These are phyloP conservation scores for Plasmodium vinckei DNA, from an alignment of 169 alveolate genomes.

Conservation along the genomic window DNA sequence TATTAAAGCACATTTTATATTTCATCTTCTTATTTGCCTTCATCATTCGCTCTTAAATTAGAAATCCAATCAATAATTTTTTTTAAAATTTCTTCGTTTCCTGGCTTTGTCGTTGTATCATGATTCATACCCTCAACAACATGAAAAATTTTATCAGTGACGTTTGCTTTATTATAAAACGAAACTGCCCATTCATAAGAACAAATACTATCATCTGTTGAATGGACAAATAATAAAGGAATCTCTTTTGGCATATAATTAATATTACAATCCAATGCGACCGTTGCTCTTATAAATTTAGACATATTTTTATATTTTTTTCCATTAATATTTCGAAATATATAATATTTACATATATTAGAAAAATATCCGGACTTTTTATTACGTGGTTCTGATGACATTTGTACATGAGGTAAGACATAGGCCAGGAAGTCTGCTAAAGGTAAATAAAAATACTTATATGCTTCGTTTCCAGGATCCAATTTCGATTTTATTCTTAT, in stretches of 20 bases:
- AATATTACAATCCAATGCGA: conserved; percentile 34
- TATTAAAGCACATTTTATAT: no score
- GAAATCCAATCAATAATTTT: no score
- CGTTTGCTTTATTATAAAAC: no score
- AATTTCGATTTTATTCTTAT: neutral
- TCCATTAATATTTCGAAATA: conserved; percentile 18
- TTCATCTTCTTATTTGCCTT: no score
- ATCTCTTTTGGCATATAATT: conserved; percentile 66
- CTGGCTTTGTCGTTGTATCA: no score
- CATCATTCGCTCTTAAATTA: no score
- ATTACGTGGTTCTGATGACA: conserved; percentile 18
- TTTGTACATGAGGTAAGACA: conserved; percentile 45
- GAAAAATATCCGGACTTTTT: neutral
- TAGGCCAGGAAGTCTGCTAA: conserved; percentile 19
- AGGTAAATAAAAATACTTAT: conserved; percentile 49
- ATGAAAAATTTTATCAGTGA: no score
- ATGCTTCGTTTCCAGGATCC: conserved; percentile 8
- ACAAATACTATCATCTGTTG: no score
- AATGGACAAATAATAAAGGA: neutral
- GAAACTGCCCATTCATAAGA: no score
- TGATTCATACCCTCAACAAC: no score
- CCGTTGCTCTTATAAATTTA: conserved; percentile 75
- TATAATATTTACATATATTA: conserved; percentile 55
- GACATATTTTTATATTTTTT: conserved; percentile 25
- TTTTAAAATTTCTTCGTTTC: no score